Base-by-base conservation (phyloP, 257 asterid genomes). In the Thymus mandschuricus region DNA sequence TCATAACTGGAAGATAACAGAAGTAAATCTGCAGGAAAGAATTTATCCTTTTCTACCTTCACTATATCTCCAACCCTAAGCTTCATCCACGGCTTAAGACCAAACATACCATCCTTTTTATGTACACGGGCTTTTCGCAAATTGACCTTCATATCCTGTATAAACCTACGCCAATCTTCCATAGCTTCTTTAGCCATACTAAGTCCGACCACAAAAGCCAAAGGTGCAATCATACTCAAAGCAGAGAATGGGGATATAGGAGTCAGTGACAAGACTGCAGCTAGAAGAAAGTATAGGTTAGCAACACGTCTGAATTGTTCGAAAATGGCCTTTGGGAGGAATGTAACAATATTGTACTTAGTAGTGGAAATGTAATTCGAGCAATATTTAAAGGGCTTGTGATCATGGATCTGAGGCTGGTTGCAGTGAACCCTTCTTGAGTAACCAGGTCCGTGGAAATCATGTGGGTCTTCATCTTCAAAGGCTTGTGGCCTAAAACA, bases 221-320 rank as follows among this genome's bases (percentile, higher is more conserved):
- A 73, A 3, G 99, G 99, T 58, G 97, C 97, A 73, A 92, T 87
- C 99, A 92, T 92, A 80, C 99, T 95, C 69, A 85, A 68, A 73
- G 95, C 76, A 13, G 91, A 82, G 85, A 95, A 89, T 0, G 99
- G 99, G 13, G 99, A 82, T 57, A 95, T 78, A 10, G 97, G 96
- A 69, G 96, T 88, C 69, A 90, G 82, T 1, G 99, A 95, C 63
- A 95, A 75, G 60, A 84, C 69, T 8, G 99, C 98, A 5, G 97
- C 99, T n/a, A 89, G 78, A 59, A 95, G 98, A 85, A 95, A 95
- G 83, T 95, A 95, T 69, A 95, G 65, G 82, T 92, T 92, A 67
- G 98, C 98, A 60, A 95, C 97, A 6, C 99, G 97, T 55, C 96
- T 86, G 80, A 95, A 95, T 77, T 95, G 99, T 78, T 95, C 99